A percentile compares a stretch with the other conserved stretches of the same genome.
phyloP scores from a whole-genome alignment of 257 asterid species.

The Ehretia macrophylla region DNA sequence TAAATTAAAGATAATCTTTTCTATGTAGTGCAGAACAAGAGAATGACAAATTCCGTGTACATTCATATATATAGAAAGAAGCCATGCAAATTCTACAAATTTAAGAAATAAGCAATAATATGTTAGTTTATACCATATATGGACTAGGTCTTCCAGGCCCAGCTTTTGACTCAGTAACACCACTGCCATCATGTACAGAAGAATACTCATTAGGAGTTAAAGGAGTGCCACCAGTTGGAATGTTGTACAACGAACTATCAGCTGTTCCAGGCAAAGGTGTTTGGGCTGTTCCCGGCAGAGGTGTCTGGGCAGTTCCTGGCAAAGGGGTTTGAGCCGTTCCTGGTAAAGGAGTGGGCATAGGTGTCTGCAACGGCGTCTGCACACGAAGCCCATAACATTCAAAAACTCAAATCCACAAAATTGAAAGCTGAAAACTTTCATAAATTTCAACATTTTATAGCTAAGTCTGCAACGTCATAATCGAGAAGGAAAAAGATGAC shows the following conservation, averaged over 20 bases:
- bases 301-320: conserved; percentile 72
- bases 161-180: conserved; percentile 46
- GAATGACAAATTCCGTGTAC: background rate
- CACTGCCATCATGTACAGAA: conserved; percentile 48
- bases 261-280: conserved; percentile 72
- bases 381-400: conserved; percentile 6
- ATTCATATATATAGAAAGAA: background rate
- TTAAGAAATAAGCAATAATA: background rate
- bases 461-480: background rate
- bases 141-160: conserved; percentile 74
- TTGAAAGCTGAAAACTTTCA: background rate
- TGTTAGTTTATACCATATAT: conserved; percentile 51
- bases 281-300: conserved; percentile 63
- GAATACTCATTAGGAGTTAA: conserved; percentile 69
- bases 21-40: background rate
- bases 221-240: conserved; percentile 85
- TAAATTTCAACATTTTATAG: background rate
- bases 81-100: background rate
- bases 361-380: conserved; percentile 77
- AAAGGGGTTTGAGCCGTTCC: conserved; percentile 73
- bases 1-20: background rate
- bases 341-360: conserved; percentile 78
- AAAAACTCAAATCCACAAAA: background rate
- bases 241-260: conserved; percentile 66
- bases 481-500: background rate